A percentile compares a stretch with the other conserved stretches of the same genome.
These are phyloP conservation scores for Achaetomiella virescens DNA, from an alignment of 495 filamentous ascomycete species.

Conservation along the genomic window DNA sequence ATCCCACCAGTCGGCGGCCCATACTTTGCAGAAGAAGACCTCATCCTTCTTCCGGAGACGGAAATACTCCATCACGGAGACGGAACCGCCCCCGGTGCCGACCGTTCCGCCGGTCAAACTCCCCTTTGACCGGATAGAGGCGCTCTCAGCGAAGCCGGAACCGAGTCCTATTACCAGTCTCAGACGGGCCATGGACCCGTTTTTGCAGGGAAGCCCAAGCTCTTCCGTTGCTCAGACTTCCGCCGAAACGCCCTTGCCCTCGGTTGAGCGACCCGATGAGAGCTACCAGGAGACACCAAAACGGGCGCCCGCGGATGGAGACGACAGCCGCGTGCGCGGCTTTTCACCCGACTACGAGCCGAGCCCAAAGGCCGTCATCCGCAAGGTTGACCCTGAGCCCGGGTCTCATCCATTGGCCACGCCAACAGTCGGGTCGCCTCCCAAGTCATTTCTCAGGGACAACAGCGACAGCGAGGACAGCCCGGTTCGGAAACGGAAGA, in stretches of 20 bases:
- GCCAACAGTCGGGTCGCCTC: slow-evolving; percentile 20
- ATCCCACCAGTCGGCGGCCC: slow-evolving; percentile 39
- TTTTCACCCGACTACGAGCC: slow-evolving; percentile 64
- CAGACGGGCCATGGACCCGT: slow-evolving; percentile 85
- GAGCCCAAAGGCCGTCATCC: slow-evolving; percentile 52
- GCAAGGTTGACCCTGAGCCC: slow-evolving; percentile 39
- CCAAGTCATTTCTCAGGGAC: slow-evolving; percentile 33
- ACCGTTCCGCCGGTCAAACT: slow-evolving; percentile 27
- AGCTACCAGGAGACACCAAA: background rate
- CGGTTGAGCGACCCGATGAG: slow-evolving; percentile 5
- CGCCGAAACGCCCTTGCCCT: slow-evolving; percentile 16
- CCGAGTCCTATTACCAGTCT: slow-evolving; percentile 82
- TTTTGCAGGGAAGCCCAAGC: slow-evolving; percentile 43
- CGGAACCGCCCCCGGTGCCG: slow-evolving; percentile 37
- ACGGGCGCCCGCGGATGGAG: slow-evolving; percentile 17
- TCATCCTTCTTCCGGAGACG: slow-evolving; percentile 88
- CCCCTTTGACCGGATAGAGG: slow-evolving; percentile 24
- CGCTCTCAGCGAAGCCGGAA: slow-evolving; percentile 25
- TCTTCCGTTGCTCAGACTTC: slow-evolving; percentile 16
- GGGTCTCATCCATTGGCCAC: slow-evolving; percentile 13
- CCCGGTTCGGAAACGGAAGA: slow-evolving; percentile 21
- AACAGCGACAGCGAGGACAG: slow-evolving; percentile 35
- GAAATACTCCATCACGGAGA: slow-evolving; percentile 71
- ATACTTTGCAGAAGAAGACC: slow-evolving; percentile 73
- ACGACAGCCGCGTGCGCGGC: slow-evolving; percentile 33